A percentile compares a stretch with the other conserved stretches of the same genome.
Evolutionary conservation across 345 rosid genomes (phyloP).

Genomic region (Salix dunnii): DNA sequence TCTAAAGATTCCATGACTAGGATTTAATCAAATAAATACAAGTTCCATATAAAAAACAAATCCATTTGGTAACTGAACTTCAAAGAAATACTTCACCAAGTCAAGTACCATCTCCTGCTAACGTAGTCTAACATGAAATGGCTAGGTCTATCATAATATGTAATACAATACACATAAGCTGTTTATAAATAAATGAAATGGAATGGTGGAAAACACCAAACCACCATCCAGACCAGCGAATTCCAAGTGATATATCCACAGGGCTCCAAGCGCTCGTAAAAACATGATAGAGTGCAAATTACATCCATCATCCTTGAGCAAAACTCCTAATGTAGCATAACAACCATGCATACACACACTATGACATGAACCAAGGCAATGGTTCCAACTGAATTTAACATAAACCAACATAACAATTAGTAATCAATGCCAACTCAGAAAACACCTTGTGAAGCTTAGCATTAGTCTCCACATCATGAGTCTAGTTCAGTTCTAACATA

Average conservation of each 20-base stretch:
- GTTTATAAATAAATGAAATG: neutral
- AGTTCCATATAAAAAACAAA: neutral
- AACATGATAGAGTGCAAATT: neutral
- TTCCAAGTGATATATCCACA: neutral
- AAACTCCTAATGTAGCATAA: neutral
- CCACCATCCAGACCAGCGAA: neutral
- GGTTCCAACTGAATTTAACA: neutral
- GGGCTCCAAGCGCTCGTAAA: neutral
- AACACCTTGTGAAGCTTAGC: neutral
- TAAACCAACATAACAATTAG: neutral
- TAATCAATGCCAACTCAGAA: neutral
- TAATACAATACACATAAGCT: neutral
- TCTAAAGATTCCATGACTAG: neutral
- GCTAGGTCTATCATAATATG: neutral
- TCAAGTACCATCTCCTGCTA: neutral
- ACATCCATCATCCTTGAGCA: neutral
- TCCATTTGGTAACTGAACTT: neutral
- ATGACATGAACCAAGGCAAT: neutral
- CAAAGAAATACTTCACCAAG: neutral
- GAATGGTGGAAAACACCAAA: neutral
- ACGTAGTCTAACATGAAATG: neutral
- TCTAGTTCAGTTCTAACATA: neutral
- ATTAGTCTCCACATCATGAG: neutral
- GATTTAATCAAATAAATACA: neutral
- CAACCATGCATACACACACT: neutral